A percentile compares a stretch with the other conserved stretches of the same genome.
Conservation (phyloP, 768 basidiomycete genomes). For the Coprinellus aureogranulatus region DNA sequence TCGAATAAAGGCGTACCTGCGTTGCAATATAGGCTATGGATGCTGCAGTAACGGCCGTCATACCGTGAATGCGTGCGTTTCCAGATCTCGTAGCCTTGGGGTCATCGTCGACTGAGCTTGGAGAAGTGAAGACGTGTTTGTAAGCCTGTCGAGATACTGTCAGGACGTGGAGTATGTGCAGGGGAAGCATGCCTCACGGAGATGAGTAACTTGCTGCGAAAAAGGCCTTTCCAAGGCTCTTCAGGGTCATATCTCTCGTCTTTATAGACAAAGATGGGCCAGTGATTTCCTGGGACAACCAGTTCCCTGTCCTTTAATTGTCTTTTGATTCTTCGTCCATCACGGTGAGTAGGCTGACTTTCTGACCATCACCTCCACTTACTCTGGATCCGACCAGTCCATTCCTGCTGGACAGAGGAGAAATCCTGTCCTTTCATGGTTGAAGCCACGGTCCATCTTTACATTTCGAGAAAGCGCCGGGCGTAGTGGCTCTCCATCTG, state of each 20-base stretch:
- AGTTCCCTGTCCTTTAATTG: not conserved
- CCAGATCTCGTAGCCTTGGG: not conserved
- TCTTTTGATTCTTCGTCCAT: not conserved
- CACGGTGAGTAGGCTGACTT: not conserved
- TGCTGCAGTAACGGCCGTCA: not conserved
- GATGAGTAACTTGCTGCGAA: not conserved
- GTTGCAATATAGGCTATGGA: not conserved
- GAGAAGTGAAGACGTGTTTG: constrained; percentile 1
- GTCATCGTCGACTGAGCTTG: not conserved
- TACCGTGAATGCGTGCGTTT: not conserved
- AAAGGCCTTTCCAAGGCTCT: not conserved
- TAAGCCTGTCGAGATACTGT: not conserved
- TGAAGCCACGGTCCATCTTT: not conserved
- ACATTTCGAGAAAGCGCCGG: not conserved
- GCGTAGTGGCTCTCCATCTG: not conserved
- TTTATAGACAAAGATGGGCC: not conserved
- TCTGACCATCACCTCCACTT: not conserved
- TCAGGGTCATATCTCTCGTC: not conserved
- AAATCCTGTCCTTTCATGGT: not conserved
- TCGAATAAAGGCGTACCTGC: not conserved
- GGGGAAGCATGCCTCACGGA: not conserved
- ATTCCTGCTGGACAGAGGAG: not conserved
- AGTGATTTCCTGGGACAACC: not conserved
- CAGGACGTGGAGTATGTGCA: not conserved
- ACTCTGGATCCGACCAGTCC: not conserved